Conservation (phyloP, 2,329 filamentous ascomycete genomes). For the Aspergillus sp. region DNA sequence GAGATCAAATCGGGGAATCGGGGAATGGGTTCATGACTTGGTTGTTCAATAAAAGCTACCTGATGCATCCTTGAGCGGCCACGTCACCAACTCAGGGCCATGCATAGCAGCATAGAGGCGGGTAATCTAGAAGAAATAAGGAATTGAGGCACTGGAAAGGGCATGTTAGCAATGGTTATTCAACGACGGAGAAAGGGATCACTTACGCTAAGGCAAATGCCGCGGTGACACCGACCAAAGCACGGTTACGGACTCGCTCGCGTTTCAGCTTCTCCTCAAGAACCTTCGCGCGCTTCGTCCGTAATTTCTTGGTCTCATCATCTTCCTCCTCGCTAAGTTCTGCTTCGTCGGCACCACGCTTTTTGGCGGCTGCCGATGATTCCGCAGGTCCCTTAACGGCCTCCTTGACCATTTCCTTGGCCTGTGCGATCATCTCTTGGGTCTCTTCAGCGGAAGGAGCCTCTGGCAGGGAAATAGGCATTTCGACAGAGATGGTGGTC, state of each 20-base stretch:
- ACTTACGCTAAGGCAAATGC: slow-evolving; percentile 90
- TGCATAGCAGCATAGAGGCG: background rate
- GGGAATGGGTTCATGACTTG: background rate
- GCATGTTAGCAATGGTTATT: slow-evolving; percentile 19
- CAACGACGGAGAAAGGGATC: background rate
- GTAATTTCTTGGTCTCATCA: slow-evolving; percentile 47
- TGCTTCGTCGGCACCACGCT: slow-evolving; percentile 70
- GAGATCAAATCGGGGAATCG: background rate
- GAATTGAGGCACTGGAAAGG: slow-evolving; percentile 43
- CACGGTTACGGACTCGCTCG: slow-evolving; percentile 81
- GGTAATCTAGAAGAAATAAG: slow-evolving; percentile 45
- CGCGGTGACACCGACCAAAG: slow-evolving; percentile 80
- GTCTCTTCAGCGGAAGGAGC: slow-evolving; percentile 76
- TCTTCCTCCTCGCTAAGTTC: slow-evolving; percentile 59
- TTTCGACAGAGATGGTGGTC: slow-evolving; percentile 73
- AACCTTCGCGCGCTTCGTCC: slow-evolving; percentile 67
- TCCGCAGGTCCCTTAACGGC: slow-evolving; percentile 52
- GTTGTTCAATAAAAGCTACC: background rate
- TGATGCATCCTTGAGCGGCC: background rate
- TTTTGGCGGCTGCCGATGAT: slow-evolving; percentile 48
- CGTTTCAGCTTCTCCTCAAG: slow-evolving; percentile 77
- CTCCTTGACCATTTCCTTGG: slow-evolving; percentile 82
- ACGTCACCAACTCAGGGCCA: background rate
- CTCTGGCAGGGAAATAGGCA: slow-evolving; percentile 66
- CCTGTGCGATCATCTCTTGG: slow-evolving; percentile 78